A percentile compares a stretch with the other conserved stretches of the same genome.
phyloP scores from a whole-genome alignment of 805 yeast genomes.

The Myxozyma udenii region DNA sequence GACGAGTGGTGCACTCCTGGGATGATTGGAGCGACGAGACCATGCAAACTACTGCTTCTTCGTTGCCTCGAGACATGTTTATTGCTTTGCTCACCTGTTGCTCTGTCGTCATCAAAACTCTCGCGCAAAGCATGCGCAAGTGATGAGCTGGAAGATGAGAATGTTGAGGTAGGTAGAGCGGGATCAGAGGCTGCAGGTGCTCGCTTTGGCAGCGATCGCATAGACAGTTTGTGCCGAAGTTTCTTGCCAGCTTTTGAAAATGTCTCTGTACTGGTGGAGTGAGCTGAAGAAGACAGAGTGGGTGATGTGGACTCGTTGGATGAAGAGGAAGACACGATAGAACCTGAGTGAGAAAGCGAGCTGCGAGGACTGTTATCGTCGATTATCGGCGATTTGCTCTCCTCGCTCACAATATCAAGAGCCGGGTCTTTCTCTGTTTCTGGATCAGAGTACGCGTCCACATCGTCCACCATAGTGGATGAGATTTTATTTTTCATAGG shows the following conservation, averaged over 20 bases:
- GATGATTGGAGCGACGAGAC: not conserved
- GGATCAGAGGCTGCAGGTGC: conserved; percentile 12
- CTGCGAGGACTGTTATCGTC: conserved; percentile 24
- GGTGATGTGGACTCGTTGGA: not conserved
- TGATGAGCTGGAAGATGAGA: not conserved
- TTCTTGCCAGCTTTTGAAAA: conserved; percentile 1
- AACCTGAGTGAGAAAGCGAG: conserved; percentile 15
- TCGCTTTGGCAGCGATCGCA: conserved; percentile 5
- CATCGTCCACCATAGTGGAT: conserved; percentile 3
- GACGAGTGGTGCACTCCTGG: not conserved
- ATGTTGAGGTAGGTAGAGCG: conserved; percentile 6
- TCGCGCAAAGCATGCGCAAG: not conserved
- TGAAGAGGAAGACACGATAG: conserved; percentile 10
- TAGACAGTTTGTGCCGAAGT: conserved; percentile 8
- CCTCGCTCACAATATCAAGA: conserved; percentile 14
- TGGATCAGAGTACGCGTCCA: conserved; percentile 13
- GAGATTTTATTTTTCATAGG: conserved; percentile 52
- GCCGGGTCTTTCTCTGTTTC: not conserved
- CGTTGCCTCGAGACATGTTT: not conserved
- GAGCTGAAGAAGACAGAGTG: not conserved
- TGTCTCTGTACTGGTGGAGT: no score
- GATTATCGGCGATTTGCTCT: conserved; percentile 19
- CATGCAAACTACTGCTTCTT: not conserved
- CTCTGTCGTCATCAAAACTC: not conserved
- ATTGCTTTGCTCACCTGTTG: not conserved